phyloP scores from a whole-genome alignment of 805 yeast genomes.

The Myxozyma melibiosi region DNA sequence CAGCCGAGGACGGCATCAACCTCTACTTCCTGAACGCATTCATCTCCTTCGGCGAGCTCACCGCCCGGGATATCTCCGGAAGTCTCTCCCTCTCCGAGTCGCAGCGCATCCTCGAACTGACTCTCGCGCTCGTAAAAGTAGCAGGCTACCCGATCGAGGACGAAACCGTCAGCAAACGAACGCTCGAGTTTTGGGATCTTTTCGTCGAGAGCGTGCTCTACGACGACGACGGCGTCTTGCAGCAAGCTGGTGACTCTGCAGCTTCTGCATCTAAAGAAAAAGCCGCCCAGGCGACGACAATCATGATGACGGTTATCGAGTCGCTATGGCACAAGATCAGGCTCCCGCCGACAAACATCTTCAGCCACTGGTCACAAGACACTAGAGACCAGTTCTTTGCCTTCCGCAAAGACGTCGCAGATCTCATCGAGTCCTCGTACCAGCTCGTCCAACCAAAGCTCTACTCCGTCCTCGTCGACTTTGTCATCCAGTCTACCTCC shows the following conservation, averaged over 20 bases:
- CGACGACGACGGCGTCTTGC: conserved; percentile 14
- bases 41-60: conserved; percentile 27
- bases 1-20: conserved; percentile 41
- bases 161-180: conserved; percentile 23
- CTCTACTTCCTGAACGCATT: conserved; percentile 27
- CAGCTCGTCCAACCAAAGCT: conserved; percentile 61
- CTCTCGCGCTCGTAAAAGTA: conserved; percentile 7
- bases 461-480: conserved; percentile 49
- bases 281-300: background rate
- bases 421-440: conserved; percentile 71
- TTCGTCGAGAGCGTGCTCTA: conserved; percentile 26
- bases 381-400: conserved; percentile 59
- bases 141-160: conserved; percentile 31
- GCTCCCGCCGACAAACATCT: conserved; percentile 14
- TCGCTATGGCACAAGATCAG: conserved; percentile 31
- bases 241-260: background rate
- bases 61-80: conserved; percentile 19
- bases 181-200: conserved; percentile 35
- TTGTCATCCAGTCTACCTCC: conserved; percentile 37
- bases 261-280: background rate
- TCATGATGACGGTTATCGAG: conserved; percentile 35
- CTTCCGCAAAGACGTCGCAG: conserved; percentile 75
- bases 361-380: conserved; percentile 40
- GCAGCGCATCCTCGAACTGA: conserved; percentile 16
- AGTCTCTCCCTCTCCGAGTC: conserved; percentile 1